phyloP scores from a whole-genome alignment of 371 early-diverging fungal genomes.

The Saksenaea oblongispora region DNA sequence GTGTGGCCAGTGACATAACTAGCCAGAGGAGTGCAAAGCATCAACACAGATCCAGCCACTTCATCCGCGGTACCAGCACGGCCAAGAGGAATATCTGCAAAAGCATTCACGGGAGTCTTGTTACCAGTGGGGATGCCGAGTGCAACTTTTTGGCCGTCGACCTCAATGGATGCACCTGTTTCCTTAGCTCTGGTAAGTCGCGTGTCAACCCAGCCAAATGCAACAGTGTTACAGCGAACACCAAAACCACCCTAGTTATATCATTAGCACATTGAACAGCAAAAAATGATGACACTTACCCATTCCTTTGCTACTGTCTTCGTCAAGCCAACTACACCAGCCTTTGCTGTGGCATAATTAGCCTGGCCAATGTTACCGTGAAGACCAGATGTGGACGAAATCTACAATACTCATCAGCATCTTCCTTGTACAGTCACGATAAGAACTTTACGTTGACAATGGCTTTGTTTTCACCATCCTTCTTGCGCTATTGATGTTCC shows the following conservation, averaged over 20 bases:
- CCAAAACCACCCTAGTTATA: constrained; percentile 47
- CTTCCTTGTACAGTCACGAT: not conserved
- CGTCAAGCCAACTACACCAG: constrained; percentile 58
- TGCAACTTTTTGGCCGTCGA: constrained; percentile 68
- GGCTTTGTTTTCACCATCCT: constrained; percentile 50
- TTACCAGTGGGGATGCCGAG: constrained; percentile 68
- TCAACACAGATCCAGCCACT: constrained; percentile 65
- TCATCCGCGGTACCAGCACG: constrained; percentile 69
- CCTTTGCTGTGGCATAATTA: constrained; percentile 51
- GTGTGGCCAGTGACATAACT: constrained; percentile 67
- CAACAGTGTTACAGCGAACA: constrained; percentile 68
- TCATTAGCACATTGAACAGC: not conserved
- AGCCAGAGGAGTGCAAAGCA: constrained; percentile 66
- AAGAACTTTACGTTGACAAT: constrained; percentile 53
- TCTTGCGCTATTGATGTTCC: constrained; percentile 31
- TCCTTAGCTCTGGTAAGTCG: constrained; percentile 74
- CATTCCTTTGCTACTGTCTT: constrained; percentile 59
- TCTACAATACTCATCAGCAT: constrained; percentile 34
- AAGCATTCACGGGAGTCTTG: constrained; percentile 44
- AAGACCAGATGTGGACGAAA: constrained; percentile 69
- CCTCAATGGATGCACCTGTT: constrained; percentile 63
- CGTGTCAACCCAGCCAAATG: constrained; percentile 70
- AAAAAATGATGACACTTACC: constrained; percentile 13
- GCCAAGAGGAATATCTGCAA: constrained; percentile 63
- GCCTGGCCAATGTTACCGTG: constrained; percentile 72